phyloP scores from a whole-genome alignment of 2,329 filamentous ascomycete species.

The Sarocladium oryzae region DNA sequence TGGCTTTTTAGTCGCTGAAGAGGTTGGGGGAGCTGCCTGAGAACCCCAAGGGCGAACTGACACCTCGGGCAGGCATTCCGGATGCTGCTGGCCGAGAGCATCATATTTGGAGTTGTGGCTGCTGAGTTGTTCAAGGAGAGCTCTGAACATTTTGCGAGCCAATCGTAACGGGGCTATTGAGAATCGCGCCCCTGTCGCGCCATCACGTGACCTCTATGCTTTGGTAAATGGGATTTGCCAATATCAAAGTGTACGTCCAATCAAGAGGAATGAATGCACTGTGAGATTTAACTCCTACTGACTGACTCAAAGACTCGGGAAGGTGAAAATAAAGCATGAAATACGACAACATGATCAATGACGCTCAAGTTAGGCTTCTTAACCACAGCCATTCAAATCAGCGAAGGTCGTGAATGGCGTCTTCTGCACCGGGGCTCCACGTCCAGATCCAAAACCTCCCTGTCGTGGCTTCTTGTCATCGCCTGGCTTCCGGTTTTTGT shows the following conservation, averaged over 20 bases:
- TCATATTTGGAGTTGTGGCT: slow-evolving; percentile 19
- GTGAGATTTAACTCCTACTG: background rate
- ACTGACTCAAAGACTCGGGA: background rate
- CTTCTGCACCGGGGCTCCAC: slow-evolving; percentile 22
- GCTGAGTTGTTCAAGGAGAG: background rate
- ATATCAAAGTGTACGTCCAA: too few relatives aligned
- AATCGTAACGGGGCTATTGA: slow-evolving; percentile 4
- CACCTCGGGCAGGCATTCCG: slow-evolving; percentile 26
- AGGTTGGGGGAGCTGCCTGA: background rate
- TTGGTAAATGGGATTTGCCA: too few relatives aligned
- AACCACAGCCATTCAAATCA: slow-evolving; percentile 3
- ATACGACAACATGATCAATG: background rate
- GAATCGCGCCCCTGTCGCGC: slow-evolving; percentile 12
- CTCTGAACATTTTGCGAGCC: background rate
- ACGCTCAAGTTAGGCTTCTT: background rate
- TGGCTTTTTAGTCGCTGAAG: slow-evolving; percentile 11
- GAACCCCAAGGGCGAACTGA: slow-evolving; percentile 11
- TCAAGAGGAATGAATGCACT: background rate
- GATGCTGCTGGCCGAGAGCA: slow-evolving; percentile 28
- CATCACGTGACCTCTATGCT: slow-evolving; percentile 22
- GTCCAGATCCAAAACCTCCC: slow-evolving; percentile 10
- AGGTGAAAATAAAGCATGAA: background rate
- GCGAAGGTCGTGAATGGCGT: slow-evolving; percentile 28
- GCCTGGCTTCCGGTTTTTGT: slow-evolving; percentile 36
- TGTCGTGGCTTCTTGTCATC: slow-evolving; percentile 18